Evolutionary conservation across 345 rosid species (phyloP).

Genomic region (Salix caprea): DNA sequence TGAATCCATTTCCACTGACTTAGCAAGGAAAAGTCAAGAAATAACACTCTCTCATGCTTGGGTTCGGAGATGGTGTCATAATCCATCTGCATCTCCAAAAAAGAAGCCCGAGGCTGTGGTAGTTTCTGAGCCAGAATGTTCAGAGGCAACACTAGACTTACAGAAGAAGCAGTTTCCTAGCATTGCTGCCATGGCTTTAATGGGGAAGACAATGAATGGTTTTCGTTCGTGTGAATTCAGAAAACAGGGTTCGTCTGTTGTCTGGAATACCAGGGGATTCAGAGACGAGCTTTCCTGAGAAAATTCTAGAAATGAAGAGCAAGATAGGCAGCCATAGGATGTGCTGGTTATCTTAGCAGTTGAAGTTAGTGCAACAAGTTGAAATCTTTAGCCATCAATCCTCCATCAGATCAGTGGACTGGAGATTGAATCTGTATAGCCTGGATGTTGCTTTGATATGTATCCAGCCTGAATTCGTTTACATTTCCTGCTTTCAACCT

Average conservation of each 20-base stretch:
- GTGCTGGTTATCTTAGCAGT: not conserved
- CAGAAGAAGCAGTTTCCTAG: conserved; percentile 73
- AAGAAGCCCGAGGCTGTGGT: conserved; percentile 24
- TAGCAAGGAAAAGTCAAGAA: conserved; percentile 26
- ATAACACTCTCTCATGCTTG: conserved; percentile 45
- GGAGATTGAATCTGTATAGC: conserved; percentile 5
- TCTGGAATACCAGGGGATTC: conserved; percentile 53
- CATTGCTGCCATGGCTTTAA: conserved; percentile 92
- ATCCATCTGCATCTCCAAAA: conserved; percentile 13
- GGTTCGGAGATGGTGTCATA: conserved; percentile 74
- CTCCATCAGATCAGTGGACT: not conserved
- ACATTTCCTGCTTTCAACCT: not conserved
- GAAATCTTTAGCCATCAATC: not conserved
- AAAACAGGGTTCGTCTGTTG: conserved; percentile 44
- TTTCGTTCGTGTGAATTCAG: conserved; percentile 51
- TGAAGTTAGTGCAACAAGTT: not conserved
- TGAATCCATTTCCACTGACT: conserved; percentile 21
- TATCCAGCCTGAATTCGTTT: conserved; percentile 1
- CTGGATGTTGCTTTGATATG: conserved; percentile 16
- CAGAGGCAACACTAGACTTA: conserved; percentile 23
- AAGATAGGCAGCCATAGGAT: not conserved
- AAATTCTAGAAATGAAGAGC: conserved; percentile 2
- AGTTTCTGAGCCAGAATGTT: conserved; percentile 36
- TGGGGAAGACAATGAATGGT: conserved; percentile 81
- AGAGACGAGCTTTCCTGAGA: not conserved